Conservation (phyloP, 2,329 filamentous ascomycete species). For the Pochonia chlamydosporia region DNA sequence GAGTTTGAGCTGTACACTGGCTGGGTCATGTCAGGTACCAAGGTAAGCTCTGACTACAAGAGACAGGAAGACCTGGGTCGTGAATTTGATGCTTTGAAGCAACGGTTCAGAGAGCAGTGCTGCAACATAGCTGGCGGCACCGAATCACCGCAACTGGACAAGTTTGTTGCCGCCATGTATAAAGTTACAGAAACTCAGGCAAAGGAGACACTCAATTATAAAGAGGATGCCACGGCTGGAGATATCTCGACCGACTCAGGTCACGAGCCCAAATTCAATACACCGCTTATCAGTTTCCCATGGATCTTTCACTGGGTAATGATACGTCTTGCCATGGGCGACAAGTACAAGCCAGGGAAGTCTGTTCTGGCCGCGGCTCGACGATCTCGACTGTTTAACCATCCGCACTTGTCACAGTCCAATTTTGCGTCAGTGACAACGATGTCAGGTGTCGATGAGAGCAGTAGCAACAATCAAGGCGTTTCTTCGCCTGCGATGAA, state of each 20-base stretch:
- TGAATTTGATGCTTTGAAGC: conserved; percentile 60
- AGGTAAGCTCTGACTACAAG: conserved; percentile 73
- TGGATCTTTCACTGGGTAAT: conserved; percentile 75
- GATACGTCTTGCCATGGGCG: conserved; percentile 24
- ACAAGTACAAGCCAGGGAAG: conserved; percentile 16
- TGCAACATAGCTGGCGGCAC: conserved; percentile 56
- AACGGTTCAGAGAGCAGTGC: conserved; percentile 63
- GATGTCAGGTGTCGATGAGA: no score
- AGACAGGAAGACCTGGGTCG: conserved; percentile 75
- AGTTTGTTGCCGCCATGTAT: conserved; percentile 85
- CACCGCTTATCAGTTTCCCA: conserved; percentile 88
- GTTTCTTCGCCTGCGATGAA: no score
- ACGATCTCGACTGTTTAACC: background rate
- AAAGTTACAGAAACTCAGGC: conserved; percentile 70
- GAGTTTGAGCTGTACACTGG: conserved; percentile 92
- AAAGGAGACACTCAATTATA: conserved; percentile 41
- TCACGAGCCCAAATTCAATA: conserved; percentile 29
- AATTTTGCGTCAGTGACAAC: background rate
- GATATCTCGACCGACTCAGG: background rate
- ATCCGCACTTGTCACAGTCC: background rate
- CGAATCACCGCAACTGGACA: conserved; percentile 54
- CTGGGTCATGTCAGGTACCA: conserved; percentile 72
- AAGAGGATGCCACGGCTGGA: conserved; percentile 27
- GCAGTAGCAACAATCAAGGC: no score
- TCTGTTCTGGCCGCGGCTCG: conserved; percentile 11